These are phyloP conservation scores for Aspergillus sp. DNA, from an alignment of 2,329 filamentous ascomycete genomes.

Conservation along the genomic window DNA sequence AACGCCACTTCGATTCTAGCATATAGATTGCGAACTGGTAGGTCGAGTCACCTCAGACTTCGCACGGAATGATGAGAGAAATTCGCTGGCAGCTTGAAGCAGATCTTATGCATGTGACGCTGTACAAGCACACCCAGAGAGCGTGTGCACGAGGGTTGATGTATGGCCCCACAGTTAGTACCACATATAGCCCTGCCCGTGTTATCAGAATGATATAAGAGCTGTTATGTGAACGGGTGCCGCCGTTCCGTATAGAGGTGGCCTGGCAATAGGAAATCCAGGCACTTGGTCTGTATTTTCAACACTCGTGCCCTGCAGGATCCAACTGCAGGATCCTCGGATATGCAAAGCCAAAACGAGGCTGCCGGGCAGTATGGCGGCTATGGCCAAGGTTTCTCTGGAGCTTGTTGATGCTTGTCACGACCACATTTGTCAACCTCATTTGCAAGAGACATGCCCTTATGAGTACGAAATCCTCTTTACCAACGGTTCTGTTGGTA, in stretches of 20 bases:
- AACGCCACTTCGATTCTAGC: background rate
- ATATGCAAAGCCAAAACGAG: background rate
- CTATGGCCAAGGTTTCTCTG: background rate
- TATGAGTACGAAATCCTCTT: background rate
- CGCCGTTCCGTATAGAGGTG: background rate
- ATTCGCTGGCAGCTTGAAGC: background rate
- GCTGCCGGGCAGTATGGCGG: background rate
- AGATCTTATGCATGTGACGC: background rate
- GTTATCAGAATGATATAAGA: background rate
- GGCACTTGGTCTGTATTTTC: background rate
- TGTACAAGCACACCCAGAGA: background rate
- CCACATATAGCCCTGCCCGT: background rate
- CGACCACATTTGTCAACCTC: background rate
- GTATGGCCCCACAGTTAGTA: background rate
- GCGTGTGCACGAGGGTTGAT: background rate
- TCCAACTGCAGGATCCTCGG: background rate
- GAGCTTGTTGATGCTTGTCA: slow-evolving; percentile 1
- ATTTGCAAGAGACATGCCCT: background rate
- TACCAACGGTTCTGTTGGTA: background rate
- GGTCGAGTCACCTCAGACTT: background rate
- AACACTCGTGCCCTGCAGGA: background rate
- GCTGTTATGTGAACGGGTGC: background rate
- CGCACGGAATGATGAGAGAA: background rate
- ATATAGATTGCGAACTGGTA: background rate
- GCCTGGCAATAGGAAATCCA: background rate